Evolutionary conservation across 2,329 filamentous ascomycete species (phyloP).

Genomic region (Epichloe baconii): DNA sequence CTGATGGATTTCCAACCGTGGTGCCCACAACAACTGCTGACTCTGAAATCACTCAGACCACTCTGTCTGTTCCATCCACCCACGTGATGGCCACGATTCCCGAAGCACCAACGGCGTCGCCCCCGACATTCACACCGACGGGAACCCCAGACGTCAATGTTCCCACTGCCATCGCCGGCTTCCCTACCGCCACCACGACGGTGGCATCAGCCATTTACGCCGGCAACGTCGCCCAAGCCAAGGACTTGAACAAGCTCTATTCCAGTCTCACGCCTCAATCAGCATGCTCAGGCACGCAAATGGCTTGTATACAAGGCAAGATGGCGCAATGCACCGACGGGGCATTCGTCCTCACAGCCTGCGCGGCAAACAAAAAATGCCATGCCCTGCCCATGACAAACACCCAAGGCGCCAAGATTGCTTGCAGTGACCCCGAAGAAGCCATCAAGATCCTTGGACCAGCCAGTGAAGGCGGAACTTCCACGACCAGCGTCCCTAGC

Average conservation of each 20-base stretch:
- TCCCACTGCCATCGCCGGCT: slow-evolving; percentile 27
- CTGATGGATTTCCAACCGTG: neutral
- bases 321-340: slow-evolving; percentile 33
- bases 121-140: slow-evolving; percentile 16
- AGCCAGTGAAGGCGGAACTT: slow-evolving; percentile 5
- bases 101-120: neutral
- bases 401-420: slow-evolving; percentile 33
- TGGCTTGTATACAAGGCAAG: slow-evolving; percentile 39
- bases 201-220: slow-evolving; percentile 29
- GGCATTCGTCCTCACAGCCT: slow-evolving; percentile 27
- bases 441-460: slow-evolving; percentile 31
- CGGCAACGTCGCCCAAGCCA: slow-evolving; percentile 31
- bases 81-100: neutral
- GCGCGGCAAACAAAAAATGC: slow-evolving; percentile 28
- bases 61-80: neutral
- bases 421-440: slow-evolving; percentile 28
- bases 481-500: neutral
- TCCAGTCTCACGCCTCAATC: slow-evolving; percentile 29
- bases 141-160: slow-evolving; percentile 24
- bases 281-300: slow-evolving; percentile 32
- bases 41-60: neutral
- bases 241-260: slow-evolving; percentile 34
- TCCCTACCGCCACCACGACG: slow-evolving; percentile 24
- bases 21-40: neutral
- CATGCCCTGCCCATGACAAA: slow-evolving; percentile 41